These are phyloP conservation scores for Aspergillus hancockii DNA, from an alignment of 495 filamentous ascomycete genomes.

Conservation along the genomic window DNA sequence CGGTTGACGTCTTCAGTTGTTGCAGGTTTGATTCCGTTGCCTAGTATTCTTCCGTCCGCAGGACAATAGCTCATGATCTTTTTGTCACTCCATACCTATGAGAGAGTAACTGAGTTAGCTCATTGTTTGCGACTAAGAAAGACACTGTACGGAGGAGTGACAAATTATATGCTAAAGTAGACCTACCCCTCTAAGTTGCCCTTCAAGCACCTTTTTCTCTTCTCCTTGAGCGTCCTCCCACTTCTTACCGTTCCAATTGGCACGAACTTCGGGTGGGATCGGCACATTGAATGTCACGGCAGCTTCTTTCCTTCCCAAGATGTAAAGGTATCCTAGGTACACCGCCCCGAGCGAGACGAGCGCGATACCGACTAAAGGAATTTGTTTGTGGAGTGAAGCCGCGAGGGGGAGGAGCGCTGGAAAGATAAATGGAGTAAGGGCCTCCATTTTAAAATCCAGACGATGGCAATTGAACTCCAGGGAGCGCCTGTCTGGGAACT, in stretches of 20 bases:
- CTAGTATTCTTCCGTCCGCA: slow-evolving; percentile 82
- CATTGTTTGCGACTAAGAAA: background rate
- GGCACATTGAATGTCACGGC: slow-evolving; percentile 60
- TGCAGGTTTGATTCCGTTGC: slow-evolving; percentile 70
- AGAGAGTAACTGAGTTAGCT: slow-evolving; percentile 7
- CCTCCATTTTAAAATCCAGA: slow-evolving; percentile 30
- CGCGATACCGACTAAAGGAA: slow-evolving; percentile 29
- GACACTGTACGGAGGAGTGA: background rate
- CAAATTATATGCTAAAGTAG: background rate
- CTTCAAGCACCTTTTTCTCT: slow-evolving; percentile 48
- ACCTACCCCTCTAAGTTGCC: slow-evolving; percentile 45
- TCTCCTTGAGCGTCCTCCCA: slow-evolving; percentile 55
- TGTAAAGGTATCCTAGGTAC: slow-evolving; percentile 40
- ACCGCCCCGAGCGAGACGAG: slow-evolving; percentile 36
- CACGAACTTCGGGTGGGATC: slow-evolving; percentile 55
- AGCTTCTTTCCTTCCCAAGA: slow-evolving; percentile 41
- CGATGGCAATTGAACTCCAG: slow-evolving; percentile 15
- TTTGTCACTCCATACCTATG: slow-evolving; percentile 44
- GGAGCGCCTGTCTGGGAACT: slow-evolving; percentile 15
- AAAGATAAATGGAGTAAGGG: slow-evolving; percentile 28
- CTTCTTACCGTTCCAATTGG: slow-evolving; percentile 57
- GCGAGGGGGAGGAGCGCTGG: slow-evolving; percentile 25
- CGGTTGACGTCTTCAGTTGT: slow-evolving; percentile 78
- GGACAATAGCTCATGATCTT: slow-evolving; percentile 74
- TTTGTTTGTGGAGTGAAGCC: slow-evolving; percentile 23